Base-by-base conservation (phyloP, 2,329 filamentous ascomycete genomes). In the Fusarium duplospermum region DNA sequence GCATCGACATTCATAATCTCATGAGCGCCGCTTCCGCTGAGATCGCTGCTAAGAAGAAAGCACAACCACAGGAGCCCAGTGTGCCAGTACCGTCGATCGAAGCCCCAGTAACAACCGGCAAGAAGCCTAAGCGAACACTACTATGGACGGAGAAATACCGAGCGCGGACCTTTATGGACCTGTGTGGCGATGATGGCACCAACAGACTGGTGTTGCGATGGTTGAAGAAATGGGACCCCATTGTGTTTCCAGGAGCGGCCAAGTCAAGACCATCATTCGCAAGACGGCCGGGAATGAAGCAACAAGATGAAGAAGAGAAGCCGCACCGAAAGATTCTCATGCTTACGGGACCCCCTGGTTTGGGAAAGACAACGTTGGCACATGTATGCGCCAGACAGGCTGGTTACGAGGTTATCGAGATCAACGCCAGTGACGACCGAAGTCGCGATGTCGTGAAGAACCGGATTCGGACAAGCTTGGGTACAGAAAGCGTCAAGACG, bases 101-200 rank as follows among this genome's bases (percentile, higher is more conserved):
- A 71, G 71, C 67, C n/a, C 70, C 59, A 35, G 64, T 35, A 61
- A 36, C 67, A 6, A 35, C 71, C 2, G 77, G 65, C 6, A 87
- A 84, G 70, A 87, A 84, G 69, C 79, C 82, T 1, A 87, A 84
- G 67, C 85, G 83, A 71, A 88, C 90, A 0, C 82, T 94, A 35
- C 86, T 99, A 80, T 99, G 96, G 96, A 98, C 96, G 0, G 96
- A 99, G 81, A 99, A 99, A 81, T 99, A 99, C 80, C 92, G 96
- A 38, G 96, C 96, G 31, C 91, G 91, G 70, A 96, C 92, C 77
- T 99, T 98, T 78, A 93, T 95, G 76, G 96, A 99, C 76, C 87
- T 99, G 0, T 94, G 97, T 57, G 97, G 97, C 31, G 96, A 99
- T 77, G 96, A 99, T 80, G 89, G 95, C 52, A 98, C 96, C 29